These are phyloP conservation scores for Limnanthes douglasii DNA, from an alignment of 345 rosid species.

Conservation along the genomic window DNA sequence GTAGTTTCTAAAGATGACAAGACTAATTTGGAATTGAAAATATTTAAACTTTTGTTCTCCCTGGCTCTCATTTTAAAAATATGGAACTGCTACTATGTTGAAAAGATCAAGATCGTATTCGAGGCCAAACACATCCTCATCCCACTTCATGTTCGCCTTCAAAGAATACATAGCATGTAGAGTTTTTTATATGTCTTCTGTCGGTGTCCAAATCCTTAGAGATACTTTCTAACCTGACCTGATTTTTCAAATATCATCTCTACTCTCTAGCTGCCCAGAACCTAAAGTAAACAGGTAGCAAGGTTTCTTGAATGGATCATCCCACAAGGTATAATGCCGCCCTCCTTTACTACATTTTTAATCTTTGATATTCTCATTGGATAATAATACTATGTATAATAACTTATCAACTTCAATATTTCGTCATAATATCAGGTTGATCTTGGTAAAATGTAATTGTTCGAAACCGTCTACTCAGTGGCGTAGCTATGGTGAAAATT, in stretches of 20 bases:
- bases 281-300: constrained; percentile 68
- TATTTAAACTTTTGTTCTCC: constrained; percentile 82
- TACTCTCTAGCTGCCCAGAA: constrained; percentile 61
- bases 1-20: constrained; percentile 79
- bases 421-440: constrained; percentile 78
- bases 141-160: constrained; percentile 84
- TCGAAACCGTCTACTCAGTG: too few species aligned
- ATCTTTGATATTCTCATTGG: constrained; percentile 62
- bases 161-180: constrained; percentile 76
- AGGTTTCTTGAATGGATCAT: constrained; percentile 75
- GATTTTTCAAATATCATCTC: constrained; percentile 48
- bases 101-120: constrained; percentile 77
- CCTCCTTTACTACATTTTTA: constrained; percentile 66
- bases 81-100: constrained; percentile 72
- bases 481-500: too few species aligned
- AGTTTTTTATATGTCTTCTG: constrained; percentile 62
- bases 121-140: constrained; percentile 73
- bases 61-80: constrained; percentile 83
- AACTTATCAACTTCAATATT: constrained; percentile 58
- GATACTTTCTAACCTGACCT: constrained; percentile 44
- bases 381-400: constrained; percentile 48
- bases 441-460: constrained; percentile 71
- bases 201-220: constrained; percentile 67
- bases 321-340: constrained; percentile 60
- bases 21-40: constrained; percentile 67